Base-by-base conservation (phyloP, 129 eudicot species). In the Arctium lappa region DNA sequence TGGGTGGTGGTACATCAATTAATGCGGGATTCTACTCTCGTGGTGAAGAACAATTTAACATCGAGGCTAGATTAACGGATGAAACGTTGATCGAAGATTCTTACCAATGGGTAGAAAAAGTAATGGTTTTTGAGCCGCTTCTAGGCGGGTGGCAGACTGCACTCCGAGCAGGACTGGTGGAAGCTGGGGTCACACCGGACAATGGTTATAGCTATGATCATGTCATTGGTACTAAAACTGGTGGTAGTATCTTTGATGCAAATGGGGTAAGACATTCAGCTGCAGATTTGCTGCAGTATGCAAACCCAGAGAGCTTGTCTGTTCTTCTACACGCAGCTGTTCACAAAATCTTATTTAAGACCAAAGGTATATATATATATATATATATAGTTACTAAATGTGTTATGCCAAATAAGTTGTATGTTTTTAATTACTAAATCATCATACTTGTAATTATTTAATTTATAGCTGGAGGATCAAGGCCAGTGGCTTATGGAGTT, bases 191-290 rank as follows among this genome's bases (percentile, higher is more conserved):
- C 8, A 2, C 42, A n/a, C 97, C 97, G 0, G 38, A 80, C 56
- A 92, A 92, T 66, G 94, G 92, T 6, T 90, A 90, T 42, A 92
- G 93, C 0, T 88, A 82, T 80, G 97, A 90, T 31, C 97, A 92
- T 82, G 7, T 92, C 8, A 2, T 32, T 18, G 97, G 97, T 46
- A 88, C 92, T 10, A 92, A 92, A 60, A 72, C 90, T 71, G 97
- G 97, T 6, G 97, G 97, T 12, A 86, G 94, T 0, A 86, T 92
- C 1, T 90, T 92, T 63, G 97, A 92, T 77, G 11, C 39, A 13
- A 72, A 88, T 0, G 92, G 94, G 1, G 62, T 33, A 6, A 69
- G 94, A 69, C 97, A 92, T 48, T 88, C 97, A 4, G 92, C 97
- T 40, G 94, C 97, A 34, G 91, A 92, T 79, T 84, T 92, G 36